Base-by-base conservation (phyloP, 768 basidiomycete species). In the Hebeloma cylindrosporum region DNA sequence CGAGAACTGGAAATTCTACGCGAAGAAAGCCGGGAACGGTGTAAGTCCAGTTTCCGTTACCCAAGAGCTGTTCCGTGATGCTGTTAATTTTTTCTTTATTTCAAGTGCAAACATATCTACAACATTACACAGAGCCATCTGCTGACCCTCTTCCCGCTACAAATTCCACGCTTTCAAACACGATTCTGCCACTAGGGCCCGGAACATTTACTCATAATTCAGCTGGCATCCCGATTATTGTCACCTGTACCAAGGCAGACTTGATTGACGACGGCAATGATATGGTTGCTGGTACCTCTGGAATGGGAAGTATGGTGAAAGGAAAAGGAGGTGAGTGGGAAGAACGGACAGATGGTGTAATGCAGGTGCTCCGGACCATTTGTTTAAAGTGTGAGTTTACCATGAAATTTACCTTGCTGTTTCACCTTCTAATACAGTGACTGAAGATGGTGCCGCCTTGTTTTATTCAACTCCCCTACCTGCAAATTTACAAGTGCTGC, bases 311-410 rank as follows among this genome's bases (percentile, higher is more conserved):
- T 10, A 88, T 92, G 86, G 85, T 92, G 3, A 93, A 91, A 65
- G 89, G 89, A 3, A 93, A 92, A 61, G 90, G 91, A 1, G 86
- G 82, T 7, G 88, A 90, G 57, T 92, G 89, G 89, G 96, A 99
- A 64, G 96, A 99, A 64, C 74, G 86, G 56, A 94, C 93, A 30
- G 96, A 99, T 60, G 87, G 88, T 29, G 73, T 97, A 4, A 95
- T 96, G 84, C 95, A 98, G 59, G 82, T 90, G n/a, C 74, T 99
- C 39, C 78, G 96, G 28, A 89, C 92, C 0, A 80, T 98, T 41
- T 95, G 92, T 60, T 67, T 97, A 40, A 90, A 91, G 67, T 96
- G 95, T 94, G 52, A 59, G 93, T 72, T 14, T 18, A 21, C 27
- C 32, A 22, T 13, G 36, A 36, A 32, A 32, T 23, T 50, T 30